Evolutionary conservation across 2,329 filamentous ascomycete genomes (phyloP).

Genomic region (Achaetomium macrosporum): DNA sequence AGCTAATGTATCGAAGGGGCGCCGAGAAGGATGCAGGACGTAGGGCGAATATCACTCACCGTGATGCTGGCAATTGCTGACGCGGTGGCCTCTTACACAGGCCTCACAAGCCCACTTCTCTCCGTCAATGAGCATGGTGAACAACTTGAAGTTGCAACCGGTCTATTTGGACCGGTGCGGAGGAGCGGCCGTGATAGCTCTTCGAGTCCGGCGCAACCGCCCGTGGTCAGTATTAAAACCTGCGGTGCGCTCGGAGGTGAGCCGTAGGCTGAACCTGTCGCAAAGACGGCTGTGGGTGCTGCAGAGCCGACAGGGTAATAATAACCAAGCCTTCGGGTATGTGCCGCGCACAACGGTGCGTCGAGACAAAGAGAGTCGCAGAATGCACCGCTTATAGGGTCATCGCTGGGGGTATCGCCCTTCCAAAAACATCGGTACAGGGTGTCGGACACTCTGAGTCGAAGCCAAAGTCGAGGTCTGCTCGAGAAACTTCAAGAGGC

Average conservation of each 20-base stretch:
- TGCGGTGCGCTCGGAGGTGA: conserved; percentile 2
- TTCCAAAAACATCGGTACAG: conserved; percentile 22
- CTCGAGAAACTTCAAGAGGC: conserved; percentile 4
- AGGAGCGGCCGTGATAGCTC: neutral
- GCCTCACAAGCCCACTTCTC: conserved; percentile 98
- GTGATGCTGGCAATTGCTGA: conserved; percentile 95
- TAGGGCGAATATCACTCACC: conserved; percentile 55
- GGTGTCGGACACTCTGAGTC: conserved; percentile 26
- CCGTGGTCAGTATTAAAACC: neutral
- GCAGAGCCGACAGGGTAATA: conserved; percentile 17
- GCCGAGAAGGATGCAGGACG: conserved; percentile 1
- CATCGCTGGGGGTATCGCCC: conserved; percentile 26
- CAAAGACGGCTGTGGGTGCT: conserved; percentile 12
- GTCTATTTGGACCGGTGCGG: neutral
- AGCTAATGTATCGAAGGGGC: conserved; percentile 4
- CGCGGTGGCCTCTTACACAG: conserved; percentile 95
- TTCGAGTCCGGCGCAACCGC: conserved; percentile 3
- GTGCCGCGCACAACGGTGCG: conserved; percentile 5
- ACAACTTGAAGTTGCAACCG: neutral
- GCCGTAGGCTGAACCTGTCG: neutral
- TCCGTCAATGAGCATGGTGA: conserved; percentile 76
- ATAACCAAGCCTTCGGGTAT: neutral
- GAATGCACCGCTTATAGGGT: conserved; percentile 25
- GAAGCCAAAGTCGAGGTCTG: conserved; percentile 11
- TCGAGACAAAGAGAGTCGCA: conserved; percentile 23